phyloP scores from a whole-genome alignment of 495 filamentous ascomycete genomes.

The Aspergillus coremiiformis region DNA sequence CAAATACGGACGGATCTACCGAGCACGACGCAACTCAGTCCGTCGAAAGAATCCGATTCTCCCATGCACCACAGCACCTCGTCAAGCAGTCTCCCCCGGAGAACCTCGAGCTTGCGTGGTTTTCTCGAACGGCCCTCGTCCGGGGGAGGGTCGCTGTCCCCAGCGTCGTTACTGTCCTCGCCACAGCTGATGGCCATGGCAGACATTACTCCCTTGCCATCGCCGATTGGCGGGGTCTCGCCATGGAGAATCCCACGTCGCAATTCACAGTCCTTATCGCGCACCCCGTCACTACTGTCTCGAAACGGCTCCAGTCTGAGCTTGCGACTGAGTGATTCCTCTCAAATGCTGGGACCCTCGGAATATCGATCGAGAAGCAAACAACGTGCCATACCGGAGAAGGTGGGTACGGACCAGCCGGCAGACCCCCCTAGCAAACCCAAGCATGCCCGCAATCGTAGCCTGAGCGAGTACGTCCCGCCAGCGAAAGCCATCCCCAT shows the following conservation, averaged over 20 bases:
- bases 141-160: constrained; percentile 51
- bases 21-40: constrained; percentile 20
- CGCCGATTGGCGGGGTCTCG: constrained; percentile 70
- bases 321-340: constrained; percentile 35
- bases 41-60: constrained; percentile 28
- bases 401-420: constrained; percentile 31
- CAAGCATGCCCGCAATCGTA: constrained; percentile 60
- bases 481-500: constrained; percentile 54
- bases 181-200: constrained; percentile 75
- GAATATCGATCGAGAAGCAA: constrained; percentile 29
- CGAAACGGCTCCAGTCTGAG: constrained; percentile 30
- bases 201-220: constrained; percentile 89
- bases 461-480: constrained; percentile 80
- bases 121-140: constrained; percentile 33
- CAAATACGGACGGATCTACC: constrained; percentile 39
- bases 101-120: constrained; percentile 45
- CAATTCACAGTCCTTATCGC: constrained; percentile 38
- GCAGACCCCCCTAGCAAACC: constrained; percentile 29
- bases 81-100: constrained; percentile 38
- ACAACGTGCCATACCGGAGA: constrained; percentile 29
- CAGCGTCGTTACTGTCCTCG: constrained; percentile 52
- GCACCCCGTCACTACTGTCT: constrained; percentile 34
- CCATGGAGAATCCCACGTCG: constrained; percentile 48
- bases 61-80: constrained; percentile 34
- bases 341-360: constrained; percentile 29